Conservation (phyloP, 1,284 basidiomycete species). For the Ustilago xerochloae region DNA sequence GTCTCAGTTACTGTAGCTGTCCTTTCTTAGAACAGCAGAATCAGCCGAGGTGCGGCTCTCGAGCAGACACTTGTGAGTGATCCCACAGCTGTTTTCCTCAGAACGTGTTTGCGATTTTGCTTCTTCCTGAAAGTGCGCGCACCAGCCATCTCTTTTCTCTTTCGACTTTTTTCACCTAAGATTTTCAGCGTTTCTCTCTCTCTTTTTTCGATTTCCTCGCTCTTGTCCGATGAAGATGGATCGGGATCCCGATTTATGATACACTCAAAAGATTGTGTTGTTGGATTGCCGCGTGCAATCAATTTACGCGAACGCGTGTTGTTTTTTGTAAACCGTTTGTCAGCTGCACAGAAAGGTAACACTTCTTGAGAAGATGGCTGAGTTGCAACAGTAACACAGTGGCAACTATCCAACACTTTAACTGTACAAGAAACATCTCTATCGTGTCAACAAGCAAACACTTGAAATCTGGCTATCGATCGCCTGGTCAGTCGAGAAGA, state of each 20-base stretch:
- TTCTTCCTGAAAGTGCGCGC: slow-evolving; percentile 26
- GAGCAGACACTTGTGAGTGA: background rate
- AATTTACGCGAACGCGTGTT: slow-evolving; percentile 22
- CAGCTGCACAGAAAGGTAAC: background rate
- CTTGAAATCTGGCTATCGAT: too few relatives aligned
- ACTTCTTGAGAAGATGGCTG: background rate
- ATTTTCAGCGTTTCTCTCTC: background rate
- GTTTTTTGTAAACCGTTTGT: background rate
- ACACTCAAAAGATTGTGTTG: too few relatives aligned
- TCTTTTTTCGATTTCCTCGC: background rate
- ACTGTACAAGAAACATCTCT: too few relatives aligned
- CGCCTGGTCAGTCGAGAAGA: too few relatives aligned
- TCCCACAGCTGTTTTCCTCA: background rate
- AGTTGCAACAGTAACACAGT: background rate
- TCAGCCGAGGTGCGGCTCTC: background rate
- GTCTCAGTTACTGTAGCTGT: background rate
- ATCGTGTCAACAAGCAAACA: too few relatives aligned
- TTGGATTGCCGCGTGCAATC: slow-evolving; percentile 4
- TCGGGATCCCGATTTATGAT: background rate
- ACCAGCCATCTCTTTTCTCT: background rate
- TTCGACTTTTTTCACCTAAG: too few relatives aligned
- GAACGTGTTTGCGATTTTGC: background rate
- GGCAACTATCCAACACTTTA: background rate
- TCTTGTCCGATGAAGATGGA: background rate
- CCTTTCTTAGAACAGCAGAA: slow-evolving; percentile 6